Evolutionary conservation across 2,329 filamentous ascomycete genomes (phyloP), one percentile per base, ranked within the genome.

Genomic region (Paracorniculantispora psalliotae): DNA sequence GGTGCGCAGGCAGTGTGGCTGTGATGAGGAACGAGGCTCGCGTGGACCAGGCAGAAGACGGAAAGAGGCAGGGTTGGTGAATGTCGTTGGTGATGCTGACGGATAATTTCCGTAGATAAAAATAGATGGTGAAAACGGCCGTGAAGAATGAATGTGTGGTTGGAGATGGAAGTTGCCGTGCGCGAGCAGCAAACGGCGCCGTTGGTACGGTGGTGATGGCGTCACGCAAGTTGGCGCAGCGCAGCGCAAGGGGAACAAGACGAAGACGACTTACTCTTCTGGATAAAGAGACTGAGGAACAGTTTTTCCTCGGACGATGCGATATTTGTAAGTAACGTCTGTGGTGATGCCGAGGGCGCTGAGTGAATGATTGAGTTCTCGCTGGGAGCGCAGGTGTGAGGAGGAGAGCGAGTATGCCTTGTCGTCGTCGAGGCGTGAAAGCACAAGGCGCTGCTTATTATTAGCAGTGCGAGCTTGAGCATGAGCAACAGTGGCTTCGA

Each of bases 301-400:
- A 19, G 70, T 66, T 61, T 69, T 73, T 50, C 70, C 71, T 53
- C 66, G 61, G 43, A 68, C 67, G 47, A 72, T 65, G 56, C 71
- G 69, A 64, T 67, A 72, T 33, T 63, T 65, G 61, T 64, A 63
- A 33, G 69, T 66, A 33, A 62, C 64, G 64, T 67, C 65, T 57
- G 55, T 44, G 56, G 63, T 63, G 53, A 67, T 66, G 50, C 65
- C 66, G 26, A 73, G 66, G 25, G 66, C 66, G 65, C 68, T 66
- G 49, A 71, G 65, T 44, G 68, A 64, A 56, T 64, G 65, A 48
- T 67, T 67, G 52, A 68, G 64, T 25, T 60, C 51, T 55, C 60
- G 59, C 19, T 51, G 60, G 54, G 48, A 61, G 37, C 23, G 44
- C 26, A 55, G 28, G 59, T 47, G 10, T 35, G 47, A 12, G 46